These are phyloP conservation scores for Aspergillus sp. DNA, from an alignment of 2,329 filamentous ascomycete genomes.

Conservation along the genomic window DNA sequence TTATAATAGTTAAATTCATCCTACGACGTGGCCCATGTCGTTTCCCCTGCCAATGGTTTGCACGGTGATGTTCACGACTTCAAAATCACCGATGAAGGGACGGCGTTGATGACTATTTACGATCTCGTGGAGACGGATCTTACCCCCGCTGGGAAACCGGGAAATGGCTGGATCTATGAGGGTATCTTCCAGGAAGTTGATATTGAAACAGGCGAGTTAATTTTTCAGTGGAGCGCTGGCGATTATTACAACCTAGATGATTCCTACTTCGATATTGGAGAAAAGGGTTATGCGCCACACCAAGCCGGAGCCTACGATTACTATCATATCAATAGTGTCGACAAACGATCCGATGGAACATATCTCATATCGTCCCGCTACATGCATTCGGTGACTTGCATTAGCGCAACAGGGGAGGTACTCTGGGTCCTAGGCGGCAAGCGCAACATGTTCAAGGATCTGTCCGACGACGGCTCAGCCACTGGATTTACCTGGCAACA, in stretches of 20 bases:
- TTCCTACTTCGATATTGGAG: constrained; percentile 13
- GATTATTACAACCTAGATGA: constrained; percentile 29
- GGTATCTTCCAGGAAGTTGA: constrained; percentile 42
- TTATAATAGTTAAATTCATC: constrained; percentile 19
- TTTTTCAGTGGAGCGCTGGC: constrained; percentile 43
- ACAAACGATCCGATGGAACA: constrained; percentile 41
- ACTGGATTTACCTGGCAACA: constrained; percentile 24
- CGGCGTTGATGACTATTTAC: constrained; percentile 39
- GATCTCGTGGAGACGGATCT: constrained; percentile 35
- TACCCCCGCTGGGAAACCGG: constrained; percentile 29
- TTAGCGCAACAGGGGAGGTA: constrained; percentile 14
- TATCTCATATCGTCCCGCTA: constrained; percentile 39
- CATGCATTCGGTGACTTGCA: constrained; percentile 27
- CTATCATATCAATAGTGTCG: constrained; percentile 50
- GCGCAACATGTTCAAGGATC: constrained; percentile 21
- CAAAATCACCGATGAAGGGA: constrained; percentile 34
- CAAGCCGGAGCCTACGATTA: constrained; percentile 45
- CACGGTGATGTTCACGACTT: constrained; percentile 40
- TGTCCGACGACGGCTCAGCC: constrained; percentile 13
- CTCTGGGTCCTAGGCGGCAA: constrained; percentile 25
- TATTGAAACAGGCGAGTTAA: constrained; percentile 34
- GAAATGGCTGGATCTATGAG: constrained; percentile 36
- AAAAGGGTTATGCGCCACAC: constrained; percentile 12
- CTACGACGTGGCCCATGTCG: constrained; percentile 22
- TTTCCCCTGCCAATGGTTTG: constrained; percentile 14